A percentile compares a stretch with the other conserved stretches of the same genome.
These are phyloP conservation scores for Corynascus novoguineensis DNA, from an alignment of 495 filamentous ascomycete genomes.

Conservation along the genomic window DNA sequence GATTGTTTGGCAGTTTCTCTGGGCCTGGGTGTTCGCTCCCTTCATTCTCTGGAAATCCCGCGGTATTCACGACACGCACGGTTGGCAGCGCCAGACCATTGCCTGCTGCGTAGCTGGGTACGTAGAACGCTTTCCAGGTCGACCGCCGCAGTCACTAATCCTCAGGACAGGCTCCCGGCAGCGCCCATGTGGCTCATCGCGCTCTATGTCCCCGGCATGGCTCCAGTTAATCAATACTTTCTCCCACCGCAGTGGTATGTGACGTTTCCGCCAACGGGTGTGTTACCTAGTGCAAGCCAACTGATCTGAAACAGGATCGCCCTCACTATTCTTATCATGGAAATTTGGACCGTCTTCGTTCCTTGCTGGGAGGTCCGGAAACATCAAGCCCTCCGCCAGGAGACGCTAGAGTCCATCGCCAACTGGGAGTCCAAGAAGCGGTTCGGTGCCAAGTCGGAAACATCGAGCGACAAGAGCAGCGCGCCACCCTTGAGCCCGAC, in stretches of 20 bases:
- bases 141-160: constrained; percentile 2
- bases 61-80: constrained; percentile 57
- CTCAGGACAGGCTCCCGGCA: constrained; percentile 48
- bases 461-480: constrained; percentile 7
- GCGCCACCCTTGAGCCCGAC: constrained; percentile 19
- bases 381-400: constrained; percentile 26
- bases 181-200: constrained; percentile 62
- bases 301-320: constrained; percentile 22
- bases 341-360: constrained; percentile 46
- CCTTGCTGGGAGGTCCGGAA: constrained; percentile 37
- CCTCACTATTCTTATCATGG: constrained; percentile 38
- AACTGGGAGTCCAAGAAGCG: constrained; percentile 31
- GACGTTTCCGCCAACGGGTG: not conserved
- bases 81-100: constrained; percentile 63
- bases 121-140: constrained; percentile 9
- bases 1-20: constrained; percentile 58
- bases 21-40: constrained; percentile 53
- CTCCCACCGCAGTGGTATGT: constrained; percentile 49
- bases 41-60: constrained; percentile 39
- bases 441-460: constrained; percentile 17
- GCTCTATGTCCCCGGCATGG: constrained; percentile 54
- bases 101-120: constrained; percentile 53
- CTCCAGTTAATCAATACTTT: constrained; percentile 50
- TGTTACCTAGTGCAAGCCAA: not conserved
- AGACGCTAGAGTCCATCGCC: constrained; percentile 26